Conservation (phyloP, 2,329 filamentous ascomycete genomes). For the Thermoascus crustaceus region DNA sequence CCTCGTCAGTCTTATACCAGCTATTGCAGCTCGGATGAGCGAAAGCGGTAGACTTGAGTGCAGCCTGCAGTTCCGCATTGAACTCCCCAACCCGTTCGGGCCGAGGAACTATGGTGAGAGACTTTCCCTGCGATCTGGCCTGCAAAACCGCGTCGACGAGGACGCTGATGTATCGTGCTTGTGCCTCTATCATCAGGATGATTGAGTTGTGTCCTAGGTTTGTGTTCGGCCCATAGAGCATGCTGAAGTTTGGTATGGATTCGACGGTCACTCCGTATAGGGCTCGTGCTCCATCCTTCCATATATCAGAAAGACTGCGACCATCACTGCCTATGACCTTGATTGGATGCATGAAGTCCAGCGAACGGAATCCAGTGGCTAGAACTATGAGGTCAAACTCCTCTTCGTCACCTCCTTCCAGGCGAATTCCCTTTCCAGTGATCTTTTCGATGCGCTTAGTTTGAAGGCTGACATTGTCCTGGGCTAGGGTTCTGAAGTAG, state of each 20-base stretch:
- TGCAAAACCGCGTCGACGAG: constrained; percentile 43
- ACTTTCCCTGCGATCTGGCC: constrained; percentile 33
- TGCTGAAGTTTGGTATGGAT: constrained; percentile 47
- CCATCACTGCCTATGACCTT: constrained; percentile 41
- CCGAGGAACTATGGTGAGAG: constrained; percentile 41
- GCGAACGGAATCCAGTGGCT: constrained; percentile 51
- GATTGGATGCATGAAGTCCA: constrained; percentile 53
- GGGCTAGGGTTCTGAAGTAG: constrained; percentile 45
- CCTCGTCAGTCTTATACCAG: constrained; percentile 51
- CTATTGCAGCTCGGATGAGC: constrained; percentile 46
- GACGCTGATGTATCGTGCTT: constrained; percentile 46
- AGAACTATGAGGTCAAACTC: constrained; percentile 50
- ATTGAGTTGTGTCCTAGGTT: constrained; percentile 50
- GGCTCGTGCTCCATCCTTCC: constrained; percentile 45
- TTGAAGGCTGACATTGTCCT: constrained; percentile 44
- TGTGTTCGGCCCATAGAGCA: constrained; percentile 53
- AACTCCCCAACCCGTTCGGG: constrained; percentile 31
- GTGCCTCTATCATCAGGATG: constrained; percentile 55
- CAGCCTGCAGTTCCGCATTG: constrained; percentile 40
- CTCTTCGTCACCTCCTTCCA: constrained; percentile 35
- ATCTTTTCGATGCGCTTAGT: constrained; percentile 42
- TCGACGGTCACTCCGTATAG: constrained; percentile 46
- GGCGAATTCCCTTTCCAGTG: constrained; percentile 40
- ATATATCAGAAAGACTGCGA: constrained; percentile 42
- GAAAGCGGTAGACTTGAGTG: constrained; percentile 40